A percentile compares a stretch with the other conserved stretches of the same genome.
phyloP scores from a whole-genome alignment of 148 eudicot species.

The Vaccinium darrowii region DNA sequence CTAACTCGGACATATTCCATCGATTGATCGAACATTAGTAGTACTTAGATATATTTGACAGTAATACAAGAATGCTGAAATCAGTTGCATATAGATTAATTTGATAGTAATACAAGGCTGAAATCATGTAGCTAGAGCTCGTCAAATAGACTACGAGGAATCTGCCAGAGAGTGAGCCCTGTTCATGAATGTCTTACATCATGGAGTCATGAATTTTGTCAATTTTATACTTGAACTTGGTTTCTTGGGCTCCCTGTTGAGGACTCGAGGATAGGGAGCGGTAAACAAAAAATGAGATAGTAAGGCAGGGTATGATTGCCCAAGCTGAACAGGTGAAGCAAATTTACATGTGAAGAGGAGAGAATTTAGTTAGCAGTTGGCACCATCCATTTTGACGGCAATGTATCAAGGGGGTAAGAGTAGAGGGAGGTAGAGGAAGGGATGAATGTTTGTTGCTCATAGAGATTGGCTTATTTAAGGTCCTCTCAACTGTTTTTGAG shows the following conservation, averaged over 20 bases:
- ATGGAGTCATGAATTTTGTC: not conserved
- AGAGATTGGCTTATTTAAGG: not conserved
- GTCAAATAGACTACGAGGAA: not conserved
- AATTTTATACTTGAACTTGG: not conserved
- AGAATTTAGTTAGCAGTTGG: not conserved
- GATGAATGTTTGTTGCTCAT: not conserved
- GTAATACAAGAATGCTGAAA: not conserved
- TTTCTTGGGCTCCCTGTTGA: not conserved
- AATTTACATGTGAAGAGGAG: not conserved
- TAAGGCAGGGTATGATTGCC: not conserved
- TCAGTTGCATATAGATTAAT: no score
- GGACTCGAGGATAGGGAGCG: not conserved
- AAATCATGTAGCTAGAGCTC: constrained; percentile 8
- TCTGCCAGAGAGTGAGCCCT: not conserved
- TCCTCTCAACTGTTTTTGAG: not conserved
- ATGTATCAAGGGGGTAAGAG: not conserved
- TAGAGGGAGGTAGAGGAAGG: constrained; percentile 5
- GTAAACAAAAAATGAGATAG: not conserved
- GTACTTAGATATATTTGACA: not conserved
- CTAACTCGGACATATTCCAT: not conserved
- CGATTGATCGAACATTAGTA: not conserved
- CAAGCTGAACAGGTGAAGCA: not conserved
- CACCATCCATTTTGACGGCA: not conserved
- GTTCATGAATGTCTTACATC: constrained; percentile 2
- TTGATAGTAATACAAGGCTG: not conserved